Percentiles rank a stretch among this genome's conserved stretches.
Evolutionary conservation across 2,329 filamentous ascomycete species (phyloP).

Genomic region (Penicillium glabrum): DNA sequence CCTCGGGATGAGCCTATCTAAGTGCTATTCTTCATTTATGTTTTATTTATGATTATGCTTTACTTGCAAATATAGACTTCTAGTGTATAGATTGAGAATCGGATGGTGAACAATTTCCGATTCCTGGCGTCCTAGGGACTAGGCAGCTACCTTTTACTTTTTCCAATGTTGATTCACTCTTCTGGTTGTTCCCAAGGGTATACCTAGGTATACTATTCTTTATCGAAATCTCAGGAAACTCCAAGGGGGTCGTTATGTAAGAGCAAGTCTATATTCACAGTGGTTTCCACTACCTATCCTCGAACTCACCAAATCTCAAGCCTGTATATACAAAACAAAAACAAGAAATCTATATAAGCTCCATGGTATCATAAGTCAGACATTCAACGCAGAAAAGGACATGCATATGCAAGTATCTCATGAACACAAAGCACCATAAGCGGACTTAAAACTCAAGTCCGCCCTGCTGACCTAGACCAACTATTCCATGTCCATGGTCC

Average conservation of each 20-base stretch:
- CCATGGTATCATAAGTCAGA: slow-evolving; percentile 2
- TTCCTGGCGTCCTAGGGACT: not conserved
- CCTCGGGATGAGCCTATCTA: slow-evolving; percentile 73
- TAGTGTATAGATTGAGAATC: not conserved
- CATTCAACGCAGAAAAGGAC: not conserved
- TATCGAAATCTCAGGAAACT: too few relatives aligned
- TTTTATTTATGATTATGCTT: not conserved
- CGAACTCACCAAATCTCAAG: not conserved
- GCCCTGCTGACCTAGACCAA: not conserved
- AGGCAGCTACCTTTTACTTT: not conserved
- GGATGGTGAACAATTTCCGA: not conserved
- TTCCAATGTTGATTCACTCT: not conserved
- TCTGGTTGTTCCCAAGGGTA: not conserved
- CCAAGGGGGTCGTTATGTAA: too few relatives aligned
- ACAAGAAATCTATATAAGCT: not conserved
- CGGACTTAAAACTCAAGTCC: not conserved
- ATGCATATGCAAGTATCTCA: not conserved
- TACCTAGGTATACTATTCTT: too few relatives aligned
- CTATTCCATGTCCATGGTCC: not conserved
- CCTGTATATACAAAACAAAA: not conserved
- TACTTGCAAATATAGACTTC: not conserved
- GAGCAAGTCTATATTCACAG: not conserved
- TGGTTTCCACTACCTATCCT: not conserved
- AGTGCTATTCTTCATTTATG: not conserved
- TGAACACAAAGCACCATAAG: not conserved